Conservation (phyloP, 306 rosid species). For the Echinosophora koreensis region DNA sequence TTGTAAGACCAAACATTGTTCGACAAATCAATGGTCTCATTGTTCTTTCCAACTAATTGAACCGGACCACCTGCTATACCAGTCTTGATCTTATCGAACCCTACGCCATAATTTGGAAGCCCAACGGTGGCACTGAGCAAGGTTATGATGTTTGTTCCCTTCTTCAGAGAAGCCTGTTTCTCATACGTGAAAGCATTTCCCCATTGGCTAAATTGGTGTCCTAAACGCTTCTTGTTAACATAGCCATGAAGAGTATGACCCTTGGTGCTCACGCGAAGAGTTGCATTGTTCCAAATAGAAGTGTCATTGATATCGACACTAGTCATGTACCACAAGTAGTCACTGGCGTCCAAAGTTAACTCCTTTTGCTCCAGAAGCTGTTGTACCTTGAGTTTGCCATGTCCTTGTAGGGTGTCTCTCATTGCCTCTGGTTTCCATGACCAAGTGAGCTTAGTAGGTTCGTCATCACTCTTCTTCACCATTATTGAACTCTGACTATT, state of each 20-base stretch:
- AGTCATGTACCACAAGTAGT: no score
- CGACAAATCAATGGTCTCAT: slow-evolving; percentile 6
- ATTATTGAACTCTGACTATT: background rate
- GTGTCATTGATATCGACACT: no score
- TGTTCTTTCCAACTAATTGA: background rate
- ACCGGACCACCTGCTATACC: slow-evolving; percentile 38
- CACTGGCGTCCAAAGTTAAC: no score
- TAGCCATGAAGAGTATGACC: no score
- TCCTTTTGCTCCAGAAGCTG: no score
- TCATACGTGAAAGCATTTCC: background rate
- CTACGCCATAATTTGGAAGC: background rate
- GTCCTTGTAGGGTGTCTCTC: no score
- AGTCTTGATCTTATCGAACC: background rate
- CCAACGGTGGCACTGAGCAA: background rate
- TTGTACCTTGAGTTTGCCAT: no score
- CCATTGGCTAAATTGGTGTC: background rate
- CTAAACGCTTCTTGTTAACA: no score
- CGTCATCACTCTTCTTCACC: background rate
- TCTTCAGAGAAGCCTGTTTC: background rate
- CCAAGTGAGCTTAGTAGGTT: slow-evolving; percentile 12
- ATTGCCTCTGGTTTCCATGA: background rate
- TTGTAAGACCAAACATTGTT: background rate
- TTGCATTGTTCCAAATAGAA: no score
- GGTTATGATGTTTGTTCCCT: background rate
- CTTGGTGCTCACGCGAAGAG: no score